Percentiles rank a stretch among this genome's conserved stretches.
Evolutionary conservation across 192 early-diverging fungal genomes (phyloP).

Genomic region (Haplosporangium gracile): DNA sequence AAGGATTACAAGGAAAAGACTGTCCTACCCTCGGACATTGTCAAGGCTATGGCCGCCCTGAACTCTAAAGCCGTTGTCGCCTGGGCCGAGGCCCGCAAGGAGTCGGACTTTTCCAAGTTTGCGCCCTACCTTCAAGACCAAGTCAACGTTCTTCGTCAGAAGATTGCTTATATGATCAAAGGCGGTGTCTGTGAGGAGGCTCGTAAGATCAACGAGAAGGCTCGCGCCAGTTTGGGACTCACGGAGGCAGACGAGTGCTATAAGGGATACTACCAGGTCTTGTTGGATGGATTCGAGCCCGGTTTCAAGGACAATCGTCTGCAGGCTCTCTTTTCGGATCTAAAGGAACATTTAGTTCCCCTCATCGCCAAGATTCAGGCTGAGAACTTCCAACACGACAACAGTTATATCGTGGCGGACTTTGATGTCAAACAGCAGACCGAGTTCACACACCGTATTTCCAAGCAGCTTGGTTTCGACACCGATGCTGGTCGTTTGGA

Average conservation of each 20-base stretch:
- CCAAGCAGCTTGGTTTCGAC: slow-evolving; percentile 58
- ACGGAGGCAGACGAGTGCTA: slow-evolving; percentile 38
- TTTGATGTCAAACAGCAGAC: slow-evolving; percentile 57
- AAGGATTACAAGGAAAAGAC: slow-evolving; percentile 39
- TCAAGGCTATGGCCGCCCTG: slow-evolving; percentile 29
- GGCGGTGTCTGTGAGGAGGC: slow-evolving; percentile 54
- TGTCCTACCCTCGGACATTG: slow-evolving; percentile 27
- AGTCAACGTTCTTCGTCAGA: slow-evolving; percentile 41
- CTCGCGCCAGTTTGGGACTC: slow-evolving; percentile 36
- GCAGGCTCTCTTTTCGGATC: slow-evolving; percentile 35
- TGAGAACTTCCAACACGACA: slow-evolving; percentile 55
- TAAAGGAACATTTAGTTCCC: slow-evolving; percentile 54
- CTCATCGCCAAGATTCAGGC: slow-evolving; percentile 57
- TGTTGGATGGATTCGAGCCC: slow-evolving; percentile 49
- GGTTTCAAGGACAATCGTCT: slow-evolving; percentile 58
- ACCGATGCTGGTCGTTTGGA: slow-evolving; percentile 56
- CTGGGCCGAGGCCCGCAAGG: slow-evolving; percentile 56
- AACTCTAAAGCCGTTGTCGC: slow-evolving; percentile 31
- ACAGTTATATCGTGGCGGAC: slow-evolving; percentile 26
- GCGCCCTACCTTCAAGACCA: slow-evolving; percentile 49
- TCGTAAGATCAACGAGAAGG: slow-evolving; percentile 54
- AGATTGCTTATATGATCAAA: slow-evolving; percentile 36
- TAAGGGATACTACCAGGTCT: slow-evolving; percentile 56
- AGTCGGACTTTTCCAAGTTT: slow-evolving; percentile 50
- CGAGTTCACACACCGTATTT: slow-evolving; percentile 48